Evolutionary conservation across 306 rosid genomes (phyloP).

Genomic region (Rubus idaeus): DNA sequence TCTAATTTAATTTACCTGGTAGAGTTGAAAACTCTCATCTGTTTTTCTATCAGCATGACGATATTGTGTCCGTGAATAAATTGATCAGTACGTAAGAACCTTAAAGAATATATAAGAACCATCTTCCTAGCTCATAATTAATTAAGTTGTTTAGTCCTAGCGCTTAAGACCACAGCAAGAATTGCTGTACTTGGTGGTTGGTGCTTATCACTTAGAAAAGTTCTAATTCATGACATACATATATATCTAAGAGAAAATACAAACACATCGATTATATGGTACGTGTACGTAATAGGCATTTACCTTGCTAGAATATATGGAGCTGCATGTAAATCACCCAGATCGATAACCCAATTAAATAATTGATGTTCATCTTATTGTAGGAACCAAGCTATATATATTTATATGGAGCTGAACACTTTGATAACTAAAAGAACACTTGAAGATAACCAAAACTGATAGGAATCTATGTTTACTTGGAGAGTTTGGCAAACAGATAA

Average conservation of each 20-base stretch:
- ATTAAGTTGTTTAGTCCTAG: not conserved
- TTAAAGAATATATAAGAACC: too few relatives aligned
- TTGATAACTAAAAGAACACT: not conserved
- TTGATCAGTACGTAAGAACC: not conserved
- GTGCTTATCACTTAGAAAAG: not conserved
- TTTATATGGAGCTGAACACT: not conserved
- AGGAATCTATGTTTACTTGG: conserved; percentile 48
- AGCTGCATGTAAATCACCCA: not conserved
- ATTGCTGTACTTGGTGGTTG: not conserved
- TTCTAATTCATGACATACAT: not conserved
- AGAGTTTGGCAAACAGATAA: conserved; percentile 26
- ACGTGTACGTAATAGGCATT: not conserved
- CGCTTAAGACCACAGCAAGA: not conserved
- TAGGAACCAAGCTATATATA: not conserved
- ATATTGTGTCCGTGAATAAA: not conserved
- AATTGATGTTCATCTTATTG: not conserved
- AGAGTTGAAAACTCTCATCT: not conserved
- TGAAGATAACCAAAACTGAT: conserved; percentile 4
- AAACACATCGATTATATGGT: not conserved
- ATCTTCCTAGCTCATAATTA: too few relatives aligned
- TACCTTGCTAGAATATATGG: not conserved
- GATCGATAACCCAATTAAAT: not conserved
- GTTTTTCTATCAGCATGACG: not conserved
- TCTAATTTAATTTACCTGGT: not conserved
- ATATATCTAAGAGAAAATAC: not conserved